These are phyloP conservation scores for Colletotrichum sp. DNA, from an alignment of 2,329 filamentous ascomycete genomes.

Conservation along the genomic window DNA sequence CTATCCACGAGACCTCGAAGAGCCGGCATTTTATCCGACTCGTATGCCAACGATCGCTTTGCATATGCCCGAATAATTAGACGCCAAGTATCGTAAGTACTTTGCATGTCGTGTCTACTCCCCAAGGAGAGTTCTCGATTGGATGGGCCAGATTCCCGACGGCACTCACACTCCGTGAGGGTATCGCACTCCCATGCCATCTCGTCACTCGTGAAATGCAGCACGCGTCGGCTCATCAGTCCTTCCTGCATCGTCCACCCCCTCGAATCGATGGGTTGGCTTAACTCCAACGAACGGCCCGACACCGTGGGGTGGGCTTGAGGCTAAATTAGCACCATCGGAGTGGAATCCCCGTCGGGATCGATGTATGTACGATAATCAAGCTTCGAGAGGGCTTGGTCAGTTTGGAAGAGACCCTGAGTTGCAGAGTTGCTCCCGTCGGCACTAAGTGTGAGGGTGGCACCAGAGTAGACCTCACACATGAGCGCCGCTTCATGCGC, in stretches of 20 bases:
- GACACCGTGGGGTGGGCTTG: not conserved
- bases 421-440: not conserved
- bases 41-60: not conserved
- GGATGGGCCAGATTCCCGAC: not conserved
- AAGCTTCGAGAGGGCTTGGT: not conserved
- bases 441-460: not conserved
- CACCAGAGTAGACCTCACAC: not conserved
- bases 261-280: not conserved
- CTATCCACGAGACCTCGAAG: not conserved
- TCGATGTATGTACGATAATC: not conserved
- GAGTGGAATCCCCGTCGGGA: not conserved
- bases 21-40: not conserved
- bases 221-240: not conserved
- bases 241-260: not conserved
- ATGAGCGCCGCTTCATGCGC: not conserved
- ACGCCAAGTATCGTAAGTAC: not conserved
- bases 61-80: not conserved
- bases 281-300: not conserved
- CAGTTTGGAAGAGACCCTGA: not conserved
- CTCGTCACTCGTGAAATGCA: not conserved
- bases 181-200: not conserved
- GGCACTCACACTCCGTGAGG: not conserved
- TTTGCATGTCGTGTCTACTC: not conserved
- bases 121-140: not conserved
- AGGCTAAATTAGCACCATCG: not conserved